Base-by-base conservation (phyloP, 192 early-diverging fungal genomes). In the Coemansia sp. region DNA sequence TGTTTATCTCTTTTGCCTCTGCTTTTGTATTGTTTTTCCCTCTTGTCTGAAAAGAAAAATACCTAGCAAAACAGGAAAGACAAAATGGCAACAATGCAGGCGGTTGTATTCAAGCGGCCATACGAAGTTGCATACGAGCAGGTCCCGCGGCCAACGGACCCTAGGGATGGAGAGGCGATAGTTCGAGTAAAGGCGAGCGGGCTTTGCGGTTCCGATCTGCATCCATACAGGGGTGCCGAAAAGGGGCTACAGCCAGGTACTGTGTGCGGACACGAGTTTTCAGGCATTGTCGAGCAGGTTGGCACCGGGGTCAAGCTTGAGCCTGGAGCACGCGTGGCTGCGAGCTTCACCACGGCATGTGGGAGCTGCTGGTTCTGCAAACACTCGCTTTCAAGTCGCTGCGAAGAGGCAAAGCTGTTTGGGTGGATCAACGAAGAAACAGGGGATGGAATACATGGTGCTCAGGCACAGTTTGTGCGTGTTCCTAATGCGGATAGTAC, bases 191-290 rank as follows among this genome's bases (percentile, higher is more conserved):
- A 40, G 46, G 61, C 72, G 12, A 69, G 72, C 46, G 82, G 81
- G 8, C 64, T 86, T 20, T 86, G 84, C 58, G 84, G 84, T 40
- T 82, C 75, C 2, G 81, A 85, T 49, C 58, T 85, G 62, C 81
- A 83, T 60, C 74, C 77, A 7, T 86, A 82, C 61, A 53, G 82
- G 37, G 82, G 75, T 26, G 46, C 70, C 7, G 78, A 85, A 63
- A 59, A 63, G 31, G 82, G 81, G 8, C 53, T 79, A 25, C 74
- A 68, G 9, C 55, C 61, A 42, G 75, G 72, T 37, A 86, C 84
- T 0, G 69, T 82, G 26, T 84, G 79, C 65, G 84, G 84, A 0
- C 84, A 86, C 52, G 84, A 86, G 68, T 86, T 86, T 65, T 73
- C 82, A 21, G 84, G 84, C 8, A 30, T 71, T 16, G 65, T 85